A percentile compares a stretch with the other conserved stretches of the same genome.
These are phyloP conservation scores for Xerophyta viscosa DNA, from an alignment of 106 monocot genomes.

Conservation along the genomic window DNA sequence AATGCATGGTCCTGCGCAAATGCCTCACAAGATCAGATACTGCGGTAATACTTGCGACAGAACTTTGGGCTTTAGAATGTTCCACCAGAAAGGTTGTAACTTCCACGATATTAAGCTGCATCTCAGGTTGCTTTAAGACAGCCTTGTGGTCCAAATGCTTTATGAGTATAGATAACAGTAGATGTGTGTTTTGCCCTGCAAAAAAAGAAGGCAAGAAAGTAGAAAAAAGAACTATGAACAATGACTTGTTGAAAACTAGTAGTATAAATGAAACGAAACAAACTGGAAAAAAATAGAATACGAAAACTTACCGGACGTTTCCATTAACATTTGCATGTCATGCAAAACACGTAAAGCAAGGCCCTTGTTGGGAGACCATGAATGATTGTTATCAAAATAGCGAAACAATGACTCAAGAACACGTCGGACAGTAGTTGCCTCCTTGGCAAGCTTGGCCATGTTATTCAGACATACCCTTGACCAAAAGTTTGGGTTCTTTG, in stretches of 20 bases:
- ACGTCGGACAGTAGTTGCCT: conserved; percentile 77
- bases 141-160: conserved; percentile 91
- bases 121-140: conserved; percentile 54
- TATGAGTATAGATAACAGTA: conserved; percentile 64
- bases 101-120: conserved; percentile 69
- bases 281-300: not conserved
- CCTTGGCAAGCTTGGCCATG: conserved; percentile 82
- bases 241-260: not conserved
- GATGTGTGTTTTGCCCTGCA: conserved; percentile 69
- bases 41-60: conserved; percentile 49
- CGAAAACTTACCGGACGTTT: conserved; percentile 52
- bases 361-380: conserved; percentile 64
- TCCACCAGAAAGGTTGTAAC: conserved; percentile 52
- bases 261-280: not conserved
- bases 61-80: conserved; percentile 46
- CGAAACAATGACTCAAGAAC: conserved; percentile 81
- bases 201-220: conserved; percentile 1
- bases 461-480: conserved; percentile 84
- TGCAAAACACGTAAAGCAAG: conserved; percentile 58
- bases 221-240: not conserved
- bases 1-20: conserved; percentile 67
- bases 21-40: conserved; percentile 63
- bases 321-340: conserved; percentile 64
- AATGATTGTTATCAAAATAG: conserved; percentile 61
- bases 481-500: conserved; percentile 64